phyloP scores from a whole-genome alignment of 345 rosid species.

The Dipteronia sinensis region DNA sequence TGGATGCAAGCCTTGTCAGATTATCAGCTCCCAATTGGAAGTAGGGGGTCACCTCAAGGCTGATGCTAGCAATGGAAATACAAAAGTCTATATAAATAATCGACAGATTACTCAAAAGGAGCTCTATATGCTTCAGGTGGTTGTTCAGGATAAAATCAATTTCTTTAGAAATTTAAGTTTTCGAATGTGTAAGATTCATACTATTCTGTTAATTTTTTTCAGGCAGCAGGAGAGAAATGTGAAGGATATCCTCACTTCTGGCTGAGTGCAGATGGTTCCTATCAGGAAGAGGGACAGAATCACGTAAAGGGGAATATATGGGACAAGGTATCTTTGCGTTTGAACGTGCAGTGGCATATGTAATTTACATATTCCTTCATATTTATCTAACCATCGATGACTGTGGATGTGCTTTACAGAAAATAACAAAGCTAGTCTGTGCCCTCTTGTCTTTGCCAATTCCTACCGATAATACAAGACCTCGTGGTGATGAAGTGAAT shows the following conservation, averaged over 20 bases:
- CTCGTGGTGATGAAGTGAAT: conserved; percentile 38
- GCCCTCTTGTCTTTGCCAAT: conserved; percentile 59
- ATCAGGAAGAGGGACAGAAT: conserved; percentile 78
- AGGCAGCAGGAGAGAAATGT: conserved; percentile 66
- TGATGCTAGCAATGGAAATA: conserved; percentile 79
- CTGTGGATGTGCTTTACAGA: conserved; percentile 38
- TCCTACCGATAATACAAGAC: conserved; percentile 40
- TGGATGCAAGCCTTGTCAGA: conserved; percentile 78
- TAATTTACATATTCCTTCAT: conserved; percentile 11
- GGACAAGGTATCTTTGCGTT: conserved; percentile 53
- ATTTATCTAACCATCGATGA: conserved; percentile 15
- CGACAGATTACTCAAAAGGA: conserved; percentile 74
- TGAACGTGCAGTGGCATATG: conserved; percentile 18
- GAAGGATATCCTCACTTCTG: conserved; percentile 71
- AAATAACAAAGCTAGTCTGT: conserved; percentile 45
- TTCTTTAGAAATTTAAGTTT: conserved; percentile 14
- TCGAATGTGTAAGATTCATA: neutral
- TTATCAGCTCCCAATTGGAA: conserved; percentile 54
- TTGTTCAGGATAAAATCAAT: conserved; percentile 14
- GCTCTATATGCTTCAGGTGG: conserved; percentile 69
- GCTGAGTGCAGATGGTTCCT: conserved; percentile 67
- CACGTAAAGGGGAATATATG: conserved; percentile 55
- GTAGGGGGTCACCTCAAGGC: conserved; percentile 50
- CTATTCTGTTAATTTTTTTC: conserved; percentile 31
- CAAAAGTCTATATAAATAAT: conserved; percentile 51